Conservation (phyloP, 352 stramenopile genomes). For the Phytophthora pini region DNA sequence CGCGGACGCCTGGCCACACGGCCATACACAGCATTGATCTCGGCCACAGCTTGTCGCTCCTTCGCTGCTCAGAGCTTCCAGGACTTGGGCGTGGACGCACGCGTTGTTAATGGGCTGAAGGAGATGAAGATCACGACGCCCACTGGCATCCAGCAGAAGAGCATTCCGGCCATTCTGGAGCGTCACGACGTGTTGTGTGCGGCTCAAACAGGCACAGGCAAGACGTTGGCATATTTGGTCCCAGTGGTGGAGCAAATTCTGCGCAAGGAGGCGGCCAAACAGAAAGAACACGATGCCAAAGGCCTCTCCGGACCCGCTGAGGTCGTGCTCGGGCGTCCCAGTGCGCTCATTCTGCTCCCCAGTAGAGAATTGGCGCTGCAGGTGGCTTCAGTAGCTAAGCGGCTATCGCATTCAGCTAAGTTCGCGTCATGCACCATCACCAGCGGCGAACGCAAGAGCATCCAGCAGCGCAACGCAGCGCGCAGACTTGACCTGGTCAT, state of each 20-base stretch:
- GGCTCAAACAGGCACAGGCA: slow-evolving; percentile 72
- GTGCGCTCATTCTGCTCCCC: slow-evolving; percentile 64
- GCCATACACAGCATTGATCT: neutral
- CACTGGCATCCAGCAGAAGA: slow-evolving; percentile 66
- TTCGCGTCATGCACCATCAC: slow-evolving; percentile 73
- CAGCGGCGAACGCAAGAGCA: slow-evolving; percentile 71
- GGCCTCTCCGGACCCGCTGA: neutral
- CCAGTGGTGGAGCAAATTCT: slow-evolving; percentile 62
- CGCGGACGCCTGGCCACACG: slow-evolving; percentile 2
- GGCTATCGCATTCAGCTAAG: slow-evolving; percentile 70
- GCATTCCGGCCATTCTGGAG: slow-evolving; percentile 53
- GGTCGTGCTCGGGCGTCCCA: slow-evolving; percentile 43
- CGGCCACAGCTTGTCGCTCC: neutral
- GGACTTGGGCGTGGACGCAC: slow-evolving; percentile 47
- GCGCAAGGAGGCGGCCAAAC: slow-evolving; percentile 42
- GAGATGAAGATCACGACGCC: slow-evolving; percentile 58
- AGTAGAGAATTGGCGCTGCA: slow-evolving; percentile 77
- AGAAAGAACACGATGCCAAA: slow-evolving; percentile 23
- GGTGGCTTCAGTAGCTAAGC: slow-evolving; percentile 70
- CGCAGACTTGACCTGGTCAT: slow-evolving; percentile 74
- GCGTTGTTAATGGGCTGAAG: slow-evolving; percentile 46
- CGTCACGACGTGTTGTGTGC: slow-evolving; percentile 65
- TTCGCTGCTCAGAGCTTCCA: slow-evolving; percentile 37
- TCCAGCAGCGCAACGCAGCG: slow-evolving; percentile 58
- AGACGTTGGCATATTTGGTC: slow-evolving; percentile 73